Base-by-base conservation (phyloP, 805 yeast species). In the Barnettozyma vustinii region DNA sequence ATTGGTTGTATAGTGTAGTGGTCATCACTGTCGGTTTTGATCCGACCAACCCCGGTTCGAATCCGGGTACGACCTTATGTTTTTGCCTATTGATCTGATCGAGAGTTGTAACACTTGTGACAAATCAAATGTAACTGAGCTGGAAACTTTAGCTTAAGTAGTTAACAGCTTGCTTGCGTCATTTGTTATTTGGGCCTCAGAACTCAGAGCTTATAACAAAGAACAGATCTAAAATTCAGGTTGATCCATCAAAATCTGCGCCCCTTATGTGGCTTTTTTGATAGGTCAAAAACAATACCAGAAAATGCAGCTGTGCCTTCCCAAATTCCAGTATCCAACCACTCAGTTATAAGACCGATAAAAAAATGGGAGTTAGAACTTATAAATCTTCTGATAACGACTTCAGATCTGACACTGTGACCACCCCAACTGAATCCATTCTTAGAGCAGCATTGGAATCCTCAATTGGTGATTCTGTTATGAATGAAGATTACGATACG, bases 391-490 rank as follows among this genome's bases (percentile, higher is more conserved):
- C 74, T 12, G 52, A 63, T 23, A 78, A 77, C 62, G 84, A 80
- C 55, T 73, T 79, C 56, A 72, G 83, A 64, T 76, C 92, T 59
- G 98, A 91, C 65, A 91, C 97, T 1, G 88, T 89, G 75, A 90
- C 97, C 4, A 85, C 87, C 12, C 97, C 97, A 20, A 80, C 96
- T 0, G 70, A 71, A 32, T 72, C 78, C 37, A 88, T 90, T 92
- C 63, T 85, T 18, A 73, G 76, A 49, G 81, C 89, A 42, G 80
- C 79, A 42, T 45, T 71, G 25, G 56, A 63, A 6, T 77, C 87
- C 26, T 69, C 91, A 1, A 73, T 79, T 43, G 97, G 97, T 40
- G 97, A 91, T 61, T 77, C 92, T 9, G 97, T 91, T n/a, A 88
- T 88, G 68, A 75, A 79, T 54, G 97, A 91, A 63, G 98, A 91